Evolutionary conservation across 2,329 filamentous ascomycete species (phyloP).

Genomic region (Aspergillus ochraceus): DNA sequence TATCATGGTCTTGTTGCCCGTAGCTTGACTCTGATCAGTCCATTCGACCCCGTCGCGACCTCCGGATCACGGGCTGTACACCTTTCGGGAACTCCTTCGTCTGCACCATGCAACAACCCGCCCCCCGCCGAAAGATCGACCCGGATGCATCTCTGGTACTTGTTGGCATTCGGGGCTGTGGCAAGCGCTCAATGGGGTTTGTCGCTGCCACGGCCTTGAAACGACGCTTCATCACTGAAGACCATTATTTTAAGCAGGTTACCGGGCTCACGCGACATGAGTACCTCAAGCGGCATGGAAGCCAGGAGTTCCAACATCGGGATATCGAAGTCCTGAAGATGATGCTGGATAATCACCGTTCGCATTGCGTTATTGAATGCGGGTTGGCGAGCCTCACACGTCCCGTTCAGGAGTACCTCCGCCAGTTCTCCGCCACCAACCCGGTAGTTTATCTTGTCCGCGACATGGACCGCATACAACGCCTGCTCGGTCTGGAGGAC

Average conservation of each 20-base stretch:
- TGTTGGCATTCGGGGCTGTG: slow-evolving; percentile 45
- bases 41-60: neutral
- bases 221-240: slow-evolving; percentile 45
- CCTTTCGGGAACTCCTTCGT: neutral
- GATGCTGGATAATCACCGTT: slow-evolving; percentile 47
- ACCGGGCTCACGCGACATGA: slow-evolving; percentile 44
- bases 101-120: neutral
- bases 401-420: slow-evolving; percentile 42
- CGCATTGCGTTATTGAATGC: slow-evolving; percentile 45
- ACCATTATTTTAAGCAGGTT: slow-evolving; percentile 45
- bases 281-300: slow-evolving; percentile 40
- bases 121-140: slow-evolving; percentile 30
- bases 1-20: neutral
- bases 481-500: slow-evolving; percentile 45
- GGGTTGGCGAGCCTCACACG: slow-evolving; percentile 45
- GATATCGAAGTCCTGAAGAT: slow-evolving; percentile 43
- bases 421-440: slow-evolving; percentile 37
- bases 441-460: slow-evolving; percentile 44
- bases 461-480: slow-evolving; percentile 41
- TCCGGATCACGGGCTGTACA: neutral
- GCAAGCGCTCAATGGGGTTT: slow-evolving; percentile 45
- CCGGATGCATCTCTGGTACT: slow-evolving; percentile 43
- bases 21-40: neutral
- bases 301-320: slow-evolving; percentile 43
- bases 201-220: slow-evolving; percentile 45